phyloP scores from a whole-genome alignment of 495 filamentous ascomycete genomes.

The Neurospora africana region DNA sequence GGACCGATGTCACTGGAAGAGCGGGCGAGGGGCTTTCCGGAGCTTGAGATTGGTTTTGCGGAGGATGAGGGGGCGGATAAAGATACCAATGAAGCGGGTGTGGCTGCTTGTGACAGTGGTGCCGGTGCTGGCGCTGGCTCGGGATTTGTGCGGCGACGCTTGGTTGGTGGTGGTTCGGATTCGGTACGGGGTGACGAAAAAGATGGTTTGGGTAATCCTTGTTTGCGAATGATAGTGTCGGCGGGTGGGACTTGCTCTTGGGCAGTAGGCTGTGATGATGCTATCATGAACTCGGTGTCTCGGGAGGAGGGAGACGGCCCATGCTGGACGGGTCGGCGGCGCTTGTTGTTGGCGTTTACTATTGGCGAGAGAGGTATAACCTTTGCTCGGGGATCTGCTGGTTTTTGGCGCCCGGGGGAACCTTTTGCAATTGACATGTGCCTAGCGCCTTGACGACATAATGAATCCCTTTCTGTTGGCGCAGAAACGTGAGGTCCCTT shows the following conservation, averaged over 20 bases:
- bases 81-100: constrained; percentile 24
- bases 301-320: background rate
- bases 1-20: constrained; percentile 32
- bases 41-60: background rate
- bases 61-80: constrained; percentile 14
- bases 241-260: background rate
- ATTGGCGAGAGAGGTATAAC: constrained; percentile 12
- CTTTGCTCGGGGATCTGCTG: background rate
- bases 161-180: constrained; percentile 26
- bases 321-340: background rate
- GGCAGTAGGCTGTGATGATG: background rate
- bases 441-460: background rate
- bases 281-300: background rate
- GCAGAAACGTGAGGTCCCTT: background rate
- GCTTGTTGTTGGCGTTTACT: background rate
- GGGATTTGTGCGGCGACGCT: constrained; percentile 11
- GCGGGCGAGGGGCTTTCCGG: constrained; percentile 9
- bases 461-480: background rate
- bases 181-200: constrained; percentile 18
- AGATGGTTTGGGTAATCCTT: background rate
- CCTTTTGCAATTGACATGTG: background rate
- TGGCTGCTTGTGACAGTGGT: constrained; percentile 12
- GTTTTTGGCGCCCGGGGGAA: background rate
- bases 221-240: background rate
- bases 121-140: background rate